A percentile compares a stretch with the other conserved stretches of the same genome.
phyloP scores from a whole-genome alignment of 495 filamentous ascomycete genomes.

The Pyronema domesticum region DNA sequence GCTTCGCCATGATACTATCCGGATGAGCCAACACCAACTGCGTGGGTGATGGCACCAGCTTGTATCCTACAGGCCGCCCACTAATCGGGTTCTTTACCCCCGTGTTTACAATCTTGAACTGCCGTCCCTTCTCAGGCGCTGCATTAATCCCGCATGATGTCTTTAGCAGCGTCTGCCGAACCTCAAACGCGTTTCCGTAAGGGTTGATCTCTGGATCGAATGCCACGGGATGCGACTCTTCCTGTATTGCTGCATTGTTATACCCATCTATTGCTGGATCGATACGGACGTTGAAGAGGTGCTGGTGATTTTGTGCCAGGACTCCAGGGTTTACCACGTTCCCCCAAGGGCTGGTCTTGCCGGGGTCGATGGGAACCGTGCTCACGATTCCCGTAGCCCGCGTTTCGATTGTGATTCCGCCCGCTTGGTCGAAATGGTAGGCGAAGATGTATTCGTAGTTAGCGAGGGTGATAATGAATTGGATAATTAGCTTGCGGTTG shows the following conservation, averaged over 20 bases:
- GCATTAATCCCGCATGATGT: conserved; percentile 31
- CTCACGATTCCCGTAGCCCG: conserved; percentile 32
- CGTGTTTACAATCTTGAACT: conserved; percentile 35
- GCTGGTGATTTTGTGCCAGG: conserved; percentile 37
- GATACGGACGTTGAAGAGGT: conserved; percentile 36
- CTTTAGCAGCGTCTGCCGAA: conserved; percentile 30
- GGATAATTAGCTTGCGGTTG: conserved; percentile 44
- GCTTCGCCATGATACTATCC: conserved; percentile 24
- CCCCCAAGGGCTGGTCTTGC: conserved; percentile 33
- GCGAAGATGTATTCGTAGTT: conserved; percentile 64
- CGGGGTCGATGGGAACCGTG: conserved; percentile 32
- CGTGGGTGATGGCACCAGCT: conserved; percentile 22
- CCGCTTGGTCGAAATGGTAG: conserved; percentile 35
- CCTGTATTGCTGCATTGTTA: conserved; percentile 34
- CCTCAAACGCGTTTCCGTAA: conserved; percentile 34
- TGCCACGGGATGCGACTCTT: conserved; percentile 30
- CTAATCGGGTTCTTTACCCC: conserved; percentile 29
- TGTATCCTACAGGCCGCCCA: conserved; percentile 27
- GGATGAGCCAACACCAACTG: conserved; percentile 27
- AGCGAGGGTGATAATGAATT: conserved; percentile 60
- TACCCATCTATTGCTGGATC: conserved; percentile 38
- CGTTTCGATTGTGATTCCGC: conserved; percentile 33
- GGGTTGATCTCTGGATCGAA: conserved; percentile 30
- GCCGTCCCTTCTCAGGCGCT: conserved; percentile 31
- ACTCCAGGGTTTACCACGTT: conserved; percentile 32